Evolutionary conservation across 441 rosid genomes (phyloP), one percentile per base, ranked within the genome.

Genomic region (Codiaeum variegatum): DNA sequence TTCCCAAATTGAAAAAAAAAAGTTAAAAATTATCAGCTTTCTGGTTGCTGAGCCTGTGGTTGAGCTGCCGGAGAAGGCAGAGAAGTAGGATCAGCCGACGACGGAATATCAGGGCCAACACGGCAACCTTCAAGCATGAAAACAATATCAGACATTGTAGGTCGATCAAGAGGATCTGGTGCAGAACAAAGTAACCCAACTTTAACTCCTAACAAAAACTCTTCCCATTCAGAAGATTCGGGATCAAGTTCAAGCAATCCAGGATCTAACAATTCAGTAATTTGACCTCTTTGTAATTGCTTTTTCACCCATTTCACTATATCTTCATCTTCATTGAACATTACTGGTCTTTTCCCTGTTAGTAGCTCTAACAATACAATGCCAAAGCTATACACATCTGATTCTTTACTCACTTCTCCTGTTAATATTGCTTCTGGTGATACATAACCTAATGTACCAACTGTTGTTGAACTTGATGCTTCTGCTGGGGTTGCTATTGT

Each of bases 91-190:
- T 95, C 97, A 29, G 97, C 94, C 5, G 96, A 88, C 23, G 97
- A 93, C 1, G 94, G 92, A 66, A 87, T 85, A 56, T 91, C 96
- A 16, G 93, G 96, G 13, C 95, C 99, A 36, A 83, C 97, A 66
- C 99, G 92, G 75, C 99, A 95, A 26, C 99, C 98, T 85, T 93
- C 98, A 4, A 93, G 94, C 99, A 95, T 95, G 90, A 93, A 95
- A 34, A 93, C 99, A 63, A 95, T 81, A 31, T 95, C 99, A 2
- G 95, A 76, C 94, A 93, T 89, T 51, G 87, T 78, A 52, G 99
- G 99, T 74, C 99, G 85, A 75, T 91, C 98, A 10, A 86, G 88
- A 11, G 97, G 98, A 79, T 93, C 97, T 0, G 92, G 88, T 23
- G 99, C 95, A 0, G 99, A 88, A 83, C 98, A 96, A 2, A 96